Evolutionary conservation across 441 rosid species (phyloP), one percentile per base, ranked within the genome.

Genomic region (Pelargonium citronellum): DNA sequence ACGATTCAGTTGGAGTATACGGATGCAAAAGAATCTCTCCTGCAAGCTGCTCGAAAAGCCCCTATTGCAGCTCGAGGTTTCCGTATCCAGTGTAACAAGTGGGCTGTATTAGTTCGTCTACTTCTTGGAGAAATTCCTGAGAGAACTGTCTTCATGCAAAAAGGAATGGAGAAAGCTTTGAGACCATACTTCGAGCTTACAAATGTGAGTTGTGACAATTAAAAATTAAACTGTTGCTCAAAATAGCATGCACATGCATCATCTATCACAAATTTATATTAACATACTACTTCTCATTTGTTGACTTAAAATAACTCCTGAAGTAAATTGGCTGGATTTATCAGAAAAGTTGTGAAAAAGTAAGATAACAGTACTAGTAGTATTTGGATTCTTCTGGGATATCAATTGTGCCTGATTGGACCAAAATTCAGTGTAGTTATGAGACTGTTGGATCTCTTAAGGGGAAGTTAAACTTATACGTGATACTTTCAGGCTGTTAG

Each of bases 1-100:
- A 86, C 92, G 1, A 86, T 87, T 70, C 88, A 87, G 77, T 79
- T 87, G 16, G 88, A 87, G 79, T 87, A 87, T 64, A 84, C 92
- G 0, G 87, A 87, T 75, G 89, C 89, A 64, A 87, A 85, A 79
- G 88, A 87, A 73, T 80, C 83, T 76, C 85, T 87, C 68, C 86
- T 81, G 60, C 87, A 84, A 80, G 89, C 91, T 64, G 84, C 87
- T 73, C 74, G 86, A 47, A 85, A 81, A 80, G 87, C 89, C 60
- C 87, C 87, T 64, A 75, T 82, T 67, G 86, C 89, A 46, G 89
- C 89, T 37, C 73, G 69, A 4, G 91, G 87, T 16, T 83, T 87
- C 76, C 74, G 87, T 68, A 76, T 87, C 47, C 87, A 78, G 57
- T 85, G 85, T 53, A 82, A 85, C 77, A 85, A 83, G 79, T 87